Base-by-base conservation (phyloP, 2,329 filamentous ascomycete genomes). In the Paecilomyces dactylethromorphus region DNA sequence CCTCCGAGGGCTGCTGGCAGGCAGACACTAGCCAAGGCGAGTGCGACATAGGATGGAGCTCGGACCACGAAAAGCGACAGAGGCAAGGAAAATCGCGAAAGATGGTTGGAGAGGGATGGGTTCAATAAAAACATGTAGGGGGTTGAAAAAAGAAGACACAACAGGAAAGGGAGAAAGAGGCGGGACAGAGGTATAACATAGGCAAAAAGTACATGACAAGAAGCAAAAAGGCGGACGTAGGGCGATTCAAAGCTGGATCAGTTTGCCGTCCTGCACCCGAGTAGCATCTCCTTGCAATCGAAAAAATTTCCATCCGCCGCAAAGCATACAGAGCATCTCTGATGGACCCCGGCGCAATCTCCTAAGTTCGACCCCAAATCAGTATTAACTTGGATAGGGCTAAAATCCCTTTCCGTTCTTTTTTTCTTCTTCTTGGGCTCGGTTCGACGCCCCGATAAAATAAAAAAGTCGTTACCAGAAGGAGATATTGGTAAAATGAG, bases 161-260 rank as follows among this genome's bases (percentile, higher is more conserved):
- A 55, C 59, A 59, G 57, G 56, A 59, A 60, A 59, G 53, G 15
- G 55, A 39, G 54, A 21, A 57, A 57, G 59, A 60, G 59, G 66
- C 63, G 62, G 58, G 68, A 64, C 60, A 66, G 64, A 72, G 69
- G 69, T 71, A 71, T 71, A 73, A 65, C 68, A 66, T 71, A 68
- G 69, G 63, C 67, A 69, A 63, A 69, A 69, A 73, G 68, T 73
- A 74, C 71, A 73, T 72, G 66, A 72, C 68, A 72, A 71, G 70
- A 74, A 73, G 65, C 63, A 65, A 69, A 62, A 68, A 64, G 59
- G 62, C 63, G 68, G 67, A 69, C 65, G 66, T 66, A 64, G 51
- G 51, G 50, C 49, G 61, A 60, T 58, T 57, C 57, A 59, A 63
- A 60, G 61, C 57, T 58, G 56, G 62, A 59, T 59, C 60, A 60